Base-by-base conservation (phyloP, 2,329 filamentous ascomycete species). In the Zymoseptoria brevis region DNA sequence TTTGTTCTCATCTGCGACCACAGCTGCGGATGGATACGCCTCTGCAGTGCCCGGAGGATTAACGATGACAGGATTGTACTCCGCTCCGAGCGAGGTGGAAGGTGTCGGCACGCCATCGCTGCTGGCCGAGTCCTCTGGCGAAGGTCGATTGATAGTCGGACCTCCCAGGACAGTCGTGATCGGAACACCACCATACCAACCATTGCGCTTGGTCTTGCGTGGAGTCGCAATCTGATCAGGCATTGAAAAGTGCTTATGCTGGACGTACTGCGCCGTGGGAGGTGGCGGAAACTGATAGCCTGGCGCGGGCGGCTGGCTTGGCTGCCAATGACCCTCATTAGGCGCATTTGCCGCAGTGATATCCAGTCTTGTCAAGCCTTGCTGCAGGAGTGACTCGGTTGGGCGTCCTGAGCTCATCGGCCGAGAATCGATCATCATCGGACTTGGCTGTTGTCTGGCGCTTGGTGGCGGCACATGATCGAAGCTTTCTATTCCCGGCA, bases 401-500 rank as follows among this genome's bases (percentile, higher is more conserved):
- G 62, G 75, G 56, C 67, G 82, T 72, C 35, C 72, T 3, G 77
- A 77, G 50, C 75, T 70, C n/a, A 63, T 60, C 22, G 70, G 69
- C 24, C 68, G 60, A 8, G 65, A 69, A 65, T 96, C 90, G 8
- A 91, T 75, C 69, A 88, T 83, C 89, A 94, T 92, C 0, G 90
- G 89, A 56, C 89, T 91, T 1, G 83, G 79, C 57, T 82, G 81
- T 53, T 87, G 83, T 54, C 84, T 81, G 79, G 72, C 60, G 0
- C 85, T 81, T 19, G 82, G 82, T 59, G 83, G 82, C 24, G 85
- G 87, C 22, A 89, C 79, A 58, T 89, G 86, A 69, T 93, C 90
- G 67, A 96, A 96, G 16, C 90, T 95, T 72, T 96, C 90, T 65
- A 96, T 96, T 13, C 92, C 91, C 0, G 92, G 92, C 13, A 96